phyloP scores from a whole-genome alignment of 2,329 filamentous ascomycete species.

The Lasiodiplodia citricola region DNA sequence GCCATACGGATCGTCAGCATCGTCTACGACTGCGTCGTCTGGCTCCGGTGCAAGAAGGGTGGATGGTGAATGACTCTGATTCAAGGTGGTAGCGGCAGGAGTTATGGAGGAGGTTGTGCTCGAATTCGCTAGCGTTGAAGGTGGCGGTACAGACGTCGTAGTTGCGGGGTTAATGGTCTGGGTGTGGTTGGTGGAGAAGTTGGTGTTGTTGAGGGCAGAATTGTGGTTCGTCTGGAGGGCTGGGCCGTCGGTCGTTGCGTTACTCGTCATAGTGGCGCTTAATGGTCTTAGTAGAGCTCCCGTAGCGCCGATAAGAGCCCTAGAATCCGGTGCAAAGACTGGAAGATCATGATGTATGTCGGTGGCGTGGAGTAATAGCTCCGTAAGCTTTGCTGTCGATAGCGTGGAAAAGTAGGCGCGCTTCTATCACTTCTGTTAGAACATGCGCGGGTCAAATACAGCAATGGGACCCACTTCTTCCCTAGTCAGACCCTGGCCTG shows the following conservation, averaged over 20 bases:
- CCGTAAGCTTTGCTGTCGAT: slow-evolving; percentile 66
- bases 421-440: slow-evolving; percentile 54
- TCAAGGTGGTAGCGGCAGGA: not conserved
- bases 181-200: slow-evolving; percentile 9
- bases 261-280: slow-evolving; percentile 26
- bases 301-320: slow-evolving; percentile 32
- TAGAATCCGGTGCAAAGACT: slow-evolving; percentile 60
- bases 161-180: slow-evolving; percentile 28
- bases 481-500: slow-evolving; percentile 46
- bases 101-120: not conserved
- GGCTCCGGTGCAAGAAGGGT: not conserved
- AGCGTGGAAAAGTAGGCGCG: slow-evolving; percentile 67
- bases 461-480: slow-evolving; percentile 46
- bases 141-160: slow-evolving; percentile 27
- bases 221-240: slow-evolving; percentile 10
- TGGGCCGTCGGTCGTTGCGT: slow-evolving; percentile 29
- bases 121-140: slow-evolving; percentile 21
- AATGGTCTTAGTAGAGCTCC: slow-evolving; percentile 2
- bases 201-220: slow-evolving; percentile 13
- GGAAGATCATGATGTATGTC: slow-evolving; percentile 68
- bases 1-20: slow-evolving; percentile 23
- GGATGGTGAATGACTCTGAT: not conserved
- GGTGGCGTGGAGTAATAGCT: slow-evolving; percentile 67
- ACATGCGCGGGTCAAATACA: slow-evolving; percentile 26
- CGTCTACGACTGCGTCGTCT: not conserved